Base-by-base conservation (phyloP, 352 stramenopile genomes). In the Phytophthora gonapodyides region DNA sequence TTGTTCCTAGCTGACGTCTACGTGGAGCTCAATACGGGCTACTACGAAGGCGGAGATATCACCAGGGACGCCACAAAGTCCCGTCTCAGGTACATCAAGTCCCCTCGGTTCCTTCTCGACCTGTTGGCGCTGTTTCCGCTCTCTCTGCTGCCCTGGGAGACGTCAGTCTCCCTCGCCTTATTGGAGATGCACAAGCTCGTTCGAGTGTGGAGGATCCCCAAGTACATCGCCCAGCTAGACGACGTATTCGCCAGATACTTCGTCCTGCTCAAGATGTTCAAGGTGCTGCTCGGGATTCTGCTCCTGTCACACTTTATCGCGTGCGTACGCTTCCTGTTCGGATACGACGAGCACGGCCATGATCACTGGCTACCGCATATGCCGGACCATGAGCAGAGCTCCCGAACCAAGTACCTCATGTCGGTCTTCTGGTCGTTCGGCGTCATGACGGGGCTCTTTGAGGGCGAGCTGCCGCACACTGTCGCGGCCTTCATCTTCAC, bases 31-130 rank as follows among this genome's bases (percentile, higher is more conserved):
- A 85, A 91, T 44, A 91, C 65, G 15, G 82, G 80, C 5, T 91
- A 78, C 64, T 91, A 91, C 61, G 72, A 88, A 36, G 76, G 70
- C 30, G 82, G 80, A 30, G 80, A 88, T 38, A 66, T 91, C n/a
- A 77, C 70, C 1, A 57, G 70, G 7, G 78, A 89, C 41, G 64
- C 70, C 13, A 73, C 34, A 3, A 85, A 85, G n/a, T 78, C 82
- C 1, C 56, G 76, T 1, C 2, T 58, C 6, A 80, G 80, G 47
- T 91, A 91, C 48, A 11, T 88, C 27, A 74, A 66, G 47, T 89
- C 82, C n/a, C 45, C 42, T 12, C 58, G 73, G 12, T 89, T 89
- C 40, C 11, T 69, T 1, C 51, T 89, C 1, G 82, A 91, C 35
- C 31, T 87, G 0, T 10, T 80, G 3, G 72, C 80, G 6, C 47